Conservation (phyloP, 2,329 filamentous ascomycete genomes). For the Trichoderma afroharzianum region DNA sequence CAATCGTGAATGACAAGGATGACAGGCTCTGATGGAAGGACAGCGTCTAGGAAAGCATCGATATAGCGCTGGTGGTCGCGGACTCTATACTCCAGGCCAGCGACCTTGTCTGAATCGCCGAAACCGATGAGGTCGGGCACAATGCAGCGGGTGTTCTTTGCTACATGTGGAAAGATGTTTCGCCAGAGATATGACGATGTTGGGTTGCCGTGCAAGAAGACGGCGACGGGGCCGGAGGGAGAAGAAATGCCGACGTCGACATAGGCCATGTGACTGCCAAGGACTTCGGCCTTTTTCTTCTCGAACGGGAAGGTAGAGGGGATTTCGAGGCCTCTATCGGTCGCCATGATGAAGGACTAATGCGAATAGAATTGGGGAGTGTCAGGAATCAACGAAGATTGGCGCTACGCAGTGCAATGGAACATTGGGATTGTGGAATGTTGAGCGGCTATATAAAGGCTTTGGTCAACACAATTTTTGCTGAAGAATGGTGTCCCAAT, state of each 20-base stretch:
- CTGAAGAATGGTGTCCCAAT: neutral
- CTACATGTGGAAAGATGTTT: neutral
- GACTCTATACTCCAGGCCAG: neutral
- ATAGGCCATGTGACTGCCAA: neutral
- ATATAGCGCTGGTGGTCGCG: constrained; percentile 5
- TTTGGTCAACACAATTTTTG: neutral
- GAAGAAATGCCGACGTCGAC: neutral
- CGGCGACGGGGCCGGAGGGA: neutral
- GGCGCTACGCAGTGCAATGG: neutral
- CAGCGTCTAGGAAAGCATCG: neutral
- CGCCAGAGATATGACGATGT: constrained; percentile 9
- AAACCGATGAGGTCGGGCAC: constrained; percentile 1
- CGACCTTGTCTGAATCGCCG: neutral
- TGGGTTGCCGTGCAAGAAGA: constrained; percentile 3
- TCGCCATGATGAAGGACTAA: neutral
- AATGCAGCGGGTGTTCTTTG: neutral
- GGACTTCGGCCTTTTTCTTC: neutral
- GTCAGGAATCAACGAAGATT: neutral
- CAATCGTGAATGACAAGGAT: neutral
- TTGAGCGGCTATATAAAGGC: neutral
- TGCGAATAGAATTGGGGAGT: rapidly evolving
- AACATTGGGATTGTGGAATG: neutral
- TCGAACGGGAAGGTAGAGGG: neutral
- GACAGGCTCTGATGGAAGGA: neutral
- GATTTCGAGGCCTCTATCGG: neutral